Evolutionary conservation across 2,329 filamentous ascomycete genomes (phyloP), one percentile per base, ranked within the genome.

Genomic region (Penicillium sp.): DNA sequence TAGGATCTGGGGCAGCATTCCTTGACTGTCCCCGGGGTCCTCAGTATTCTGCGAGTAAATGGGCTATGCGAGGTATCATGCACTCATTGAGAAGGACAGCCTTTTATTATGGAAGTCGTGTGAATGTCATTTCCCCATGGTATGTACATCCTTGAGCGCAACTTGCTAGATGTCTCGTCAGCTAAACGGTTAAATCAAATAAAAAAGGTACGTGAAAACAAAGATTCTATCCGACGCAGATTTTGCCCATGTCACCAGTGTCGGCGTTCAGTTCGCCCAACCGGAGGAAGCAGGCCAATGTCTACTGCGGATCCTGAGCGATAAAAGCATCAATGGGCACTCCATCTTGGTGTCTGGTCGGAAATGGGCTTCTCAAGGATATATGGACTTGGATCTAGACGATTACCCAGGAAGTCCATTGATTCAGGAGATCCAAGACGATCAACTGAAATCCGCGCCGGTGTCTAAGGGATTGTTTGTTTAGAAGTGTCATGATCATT

Each of bases 71-170:
- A 47, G 71, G 71, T 1, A 67, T 75, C n/a, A 70, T 75, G 68
- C 69, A 69, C 57, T 63, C 66, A 11, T 56, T 75, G 43, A 57
- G 71, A 38, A 60, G 66, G 24, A 71, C 68, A 5, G 60, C 66
- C 3, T 68, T 64, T 54, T 64, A 66, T 42, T 64, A 71, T 35
- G 64, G 70, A 3, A 71, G 67, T 53, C 66, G 74, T 0, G 66
- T 75, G 3, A 73, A 72, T 49, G 59, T 71, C 24, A 71, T 74
- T 38, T 69, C 68, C 3, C 72, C 73, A 3, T 74, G 70, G 72
- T 73, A 59, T 35, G 60, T 28, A 28, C 26, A 28, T 28, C 26
- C 26, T 28, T 5, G 26, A 28, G 8, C 26, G 26, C 26, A 28
- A 28, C 26, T 28, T 28, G 26, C 26, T 28, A 28, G 26, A 28